Base-by-base conservation (phyloP, 441 rosid genomes). In the Aquilaria agallochum region DNA sequence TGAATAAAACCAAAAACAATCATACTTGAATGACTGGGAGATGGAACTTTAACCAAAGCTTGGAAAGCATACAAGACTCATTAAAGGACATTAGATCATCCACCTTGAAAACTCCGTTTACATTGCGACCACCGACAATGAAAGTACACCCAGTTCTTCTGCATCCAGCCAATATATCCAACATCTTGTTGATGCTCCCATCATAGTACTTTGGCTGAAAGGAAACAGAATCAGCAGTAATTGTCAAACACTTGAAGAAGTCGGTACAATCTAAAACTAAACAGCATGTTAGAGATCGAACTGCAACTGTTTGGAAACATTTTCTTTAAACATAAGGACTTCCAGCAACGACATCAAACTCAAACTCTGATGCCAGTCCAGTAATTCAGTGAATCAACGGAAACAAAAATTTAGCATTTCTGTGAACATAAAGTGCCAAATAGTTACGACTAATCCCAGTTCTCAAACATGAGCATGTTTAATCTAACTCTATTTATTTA, bases 91-190 rank as follows among this genome's bases (percentile, higher is more conserved):
- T 6, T 62, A 15, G 30, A 27, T 53, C 44, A 57, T 75, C 59
- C 15, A 87, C 96, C 95, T 83, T 89, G 58, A 85, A 91, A 59
- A 77, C 76, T n/a, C 95, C 99, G 75, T 89, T 85, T 6, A 89
- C 80, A 50, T 70, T 70, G 42, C 99, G 94, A 55, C 97, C 95
- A 50, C 84, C 97, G 46, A 94, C 97, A 59, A 89, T 81, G 68
- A 94, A 89, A 57, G 70, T 77, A 83, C 97, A 85, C 66, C 96
- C 96, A 33, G 83, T 84, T 65, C 60, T 74, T 72, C 87, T 84
- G 82, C 96, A 91, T 64, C 74, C 81, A 50, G 60, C 60, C 42
- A 94, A 88, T 56, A 79, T 66, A 67, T 87, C 86, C 56, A 86
- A 42, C 97, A 94, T 91, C 80, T 77, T 83, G 56, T 59, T 66